Base-by-base conservation (phyloP, 2,329 filamentous ascomycete species). In the Trichoderma atrobrunneum region DNA sequence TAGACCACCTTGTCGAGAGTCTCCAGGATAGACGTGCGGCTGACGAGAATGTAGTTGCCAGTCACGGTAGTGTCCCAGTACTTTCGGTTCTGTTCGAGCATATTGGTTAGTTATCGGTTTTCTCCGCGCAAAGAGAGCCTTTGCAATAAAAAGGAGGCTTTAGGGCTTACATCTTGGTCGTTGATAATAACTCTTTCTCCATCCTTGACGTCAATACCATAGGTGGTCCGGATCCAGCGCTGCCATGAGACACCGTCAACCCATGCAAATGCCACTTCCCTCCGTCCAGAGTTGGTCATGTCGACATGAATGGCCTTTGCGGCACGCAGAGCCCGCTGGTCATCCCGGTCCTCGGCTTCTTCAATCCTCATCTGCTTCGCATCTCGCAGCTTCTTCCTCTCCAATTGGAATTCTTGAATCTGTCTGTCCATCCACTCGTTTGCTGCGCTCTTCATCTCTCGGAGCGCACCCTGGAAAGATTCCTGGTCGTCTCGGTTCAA, bases 381-480 rank as follows among this genome's bases (percentile, higher is more conserved):
- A 81, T 98, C 95, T 67, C 96, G 91, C 63, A 98, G 87, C 81
- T 97, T 96, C 84, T 98, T 94, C 72, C 95, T 88, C 82, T 98
- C 95, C 18, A 97, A 89, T 80, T 97, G 93, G 86, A 97, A 98
- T 51, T 94, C 87, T 76, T 95, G 91, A 21, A 93, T 92, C 82
- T 98, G 93, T 84, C 97, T 96, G 81, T 98, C 95, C 89, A 98
- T 97, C 95, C 96, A 99, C 81, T 98, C 96, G 73, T 95, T 88
- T 10, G 96, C 96, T 1, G 96, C 96, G 76, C 92, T 95, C 88
- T 98, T 98, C 83, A 99, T 90, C 83, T 99, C 97, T 39, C 92
- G 90, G 80, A 93, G 92, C 30, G 93, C 92, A 71, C 87, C 87
- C 65, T 89, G 84, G 80, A 97, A 97, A 43, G 94, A 90, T 72